phyloP scores from a whole-genome alignment of 23 red algal genomes.

The Gracilaria gracilis region DNA sequence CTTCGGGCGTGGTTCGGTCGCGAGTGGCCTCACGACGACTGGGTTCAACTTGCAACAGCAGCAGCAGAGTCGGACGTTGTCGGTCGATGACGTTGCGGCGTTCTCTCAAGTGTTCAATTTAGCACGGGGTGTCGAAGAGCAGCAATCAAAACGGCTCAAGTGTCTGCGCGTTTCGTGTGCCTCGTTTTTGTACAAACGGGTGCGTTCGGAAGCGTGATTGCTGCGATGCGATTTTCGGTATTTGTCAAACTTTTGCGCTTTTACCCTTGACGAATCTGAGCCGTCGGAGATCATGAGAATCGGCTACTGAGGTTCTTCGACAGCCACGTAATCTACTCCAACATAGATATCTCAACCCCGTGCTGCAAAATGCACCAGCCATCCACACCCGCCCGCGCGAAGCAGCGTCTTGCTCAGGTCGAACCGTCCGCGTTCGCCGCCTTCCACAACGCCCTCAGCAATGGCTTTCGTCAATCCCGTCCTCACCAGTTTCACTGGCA shows the following conservation, averaged over 20 bases:
- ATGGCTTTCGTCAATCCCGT: conserved; percentile 46
- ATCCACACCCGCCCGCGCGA: too few relatives aligned
- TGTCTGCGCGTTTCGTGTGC: background rate
- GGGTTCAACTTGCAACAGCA: too few relatives aligned
- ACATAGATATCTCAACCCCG: background rate
- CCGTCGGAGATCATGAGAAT: background rate
- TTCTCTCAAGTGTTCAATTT: too few relatives aligned
- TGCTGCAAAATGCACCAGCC: too few relatives aligned
- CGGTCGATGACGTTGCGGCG: background rate
- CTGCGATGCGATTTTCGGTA: too few relatives aligned
- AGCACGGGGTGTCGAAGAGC: too few relatives aligned
- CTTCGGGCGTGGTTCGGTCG: background rate
- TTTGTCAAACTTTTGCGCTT: background rate
- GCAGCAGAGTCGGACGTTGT: too few relatives aligned
- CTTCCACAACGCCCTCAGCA: background rate
- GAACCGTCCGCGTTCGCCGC: background rate
- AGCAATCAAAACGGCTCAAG: background rate
- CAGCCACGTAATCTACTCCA: background rate
- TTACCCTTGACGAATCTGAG: background rate
- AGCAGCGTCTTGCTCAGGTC: too few relatives aligned
- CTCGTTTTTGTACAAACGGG: background rate
- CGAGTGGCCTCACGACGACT: background rate
- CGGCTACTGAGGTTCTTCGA: background rate
- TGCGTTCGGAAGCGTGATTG: background rate
- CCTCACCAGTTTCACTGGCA: background rate